These are phyloP conservation scores for Puccinellia tenuiflora DNA, from an alignment of 176 grass and related monocot species.

Conservation along the genomic window DNA sequence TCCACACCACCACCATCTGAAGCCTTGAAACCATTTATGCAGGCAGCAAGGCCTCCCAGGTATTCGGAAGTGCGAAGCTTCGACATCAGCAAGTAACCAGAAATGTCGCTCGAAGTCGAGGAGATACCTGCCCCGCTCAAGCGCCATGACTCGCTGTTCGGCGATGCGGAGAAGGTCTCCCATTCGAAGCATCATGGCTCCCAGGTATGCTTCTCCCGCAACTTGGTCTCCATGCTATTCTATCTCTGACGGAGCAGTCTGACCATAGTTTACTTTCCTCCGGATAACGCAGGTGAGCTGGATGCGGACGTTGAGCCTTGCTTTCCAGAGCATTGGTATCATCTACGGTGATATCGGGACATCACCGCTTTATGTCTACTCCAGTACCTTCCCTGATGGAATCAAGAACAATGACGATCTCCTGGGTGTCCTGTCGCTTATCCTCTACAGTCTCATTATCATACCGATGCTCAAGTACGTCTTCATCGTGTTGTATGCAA, in stretches of 20 bases:
- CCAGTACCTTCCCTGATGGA: constrained; percentile 1
- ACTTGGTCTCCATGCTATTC: no score
- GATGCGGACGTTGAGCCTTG: neutral
- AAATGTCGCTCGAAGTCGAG: neutral
- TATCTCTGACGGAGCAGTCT: no score
- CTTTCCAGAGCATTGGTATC: constrained; percentile 10
- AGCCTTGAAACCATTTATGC: neutral
- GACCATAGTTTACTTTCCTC: neutral
- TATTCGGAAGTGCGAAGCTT: neutral
- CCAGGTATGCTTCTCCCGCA: constrained; percentile 11
- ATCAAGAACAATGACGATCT: constrained; percentile 8
- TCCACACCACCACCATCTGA: constrained; percentile 11
- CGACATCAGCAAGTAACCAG: neutral
- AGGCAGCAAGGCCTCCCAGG: neutral
- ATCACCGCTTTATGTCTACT: neutral
- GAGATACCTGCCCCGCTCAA: neutral
- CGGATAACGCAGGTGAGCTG: no score
- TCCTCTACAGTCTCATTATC: constrained; percentile 4
- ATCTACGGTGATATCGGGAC: constrained; percentile 2
- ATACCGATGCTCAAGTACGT: constrained; percentile 10
- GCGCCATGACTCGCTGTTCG: constrained; percentile 42
- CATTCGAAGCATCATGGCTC: constrained; percentile 9
- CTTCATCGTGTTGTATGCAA: constrained; percentile 8
- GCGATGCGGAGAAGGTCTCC: constrained; percentile 51
- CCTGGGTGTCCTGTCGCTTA: constrained; percentile 4